These are phyloP conservation scores for Melaleuca quinquenervia DNA, from an alignment of 345 rosid species.

Conservation along the genomic window DNA sequence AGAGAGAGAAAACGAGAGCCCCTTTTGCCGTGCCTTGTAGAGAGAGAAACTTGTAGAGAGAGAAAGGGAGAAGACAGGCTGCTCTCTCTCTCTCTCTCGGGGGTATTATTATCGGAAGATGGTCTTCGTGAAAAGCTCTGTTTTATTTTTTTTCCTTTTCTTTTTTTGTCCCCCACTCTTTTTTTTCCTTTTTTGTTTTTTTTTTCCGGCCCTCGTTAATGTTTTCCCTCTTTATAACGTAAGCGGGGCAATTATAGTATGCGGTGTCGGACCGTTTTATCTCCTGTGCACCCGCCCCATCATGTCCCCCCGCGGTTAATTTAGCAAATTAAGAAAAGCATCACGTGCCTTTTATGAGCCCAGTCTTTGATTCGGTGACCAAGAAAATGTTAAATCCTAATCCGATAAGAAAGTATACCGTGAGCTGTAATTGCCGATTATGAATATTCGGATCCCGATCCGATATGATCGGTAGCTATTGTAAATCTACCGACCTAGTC, in stretches of 20 bases:
- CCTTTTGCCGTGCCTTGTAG: not conserved
- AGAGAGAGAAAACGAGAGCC: not conserved
- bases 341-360: not conserved
- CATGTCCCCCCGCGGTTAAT: not conserved
- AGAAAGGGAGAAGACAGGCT: not conserved
- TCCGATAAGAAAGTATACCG: not conserved
- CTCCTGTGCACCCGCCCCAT: not conserved
- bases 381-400: not conserved
- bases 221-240: not conserved
- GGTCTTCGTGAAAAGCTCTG: not conserved
- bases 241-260: not conserved
- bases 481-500: not conserved
- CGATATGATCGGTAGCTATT: not conserved
- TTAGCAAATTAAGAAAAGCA: not conserved
- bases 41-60: not conserved
- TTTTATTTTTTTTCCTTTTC: not conserved
- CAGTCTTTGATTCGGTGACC: not conserved
- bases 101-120: not conserved
- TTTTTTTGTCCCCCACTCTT: not conserved
- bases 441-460: not conserved
- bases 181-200: too few relatives aligned
- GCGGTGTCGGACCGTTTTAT: not conserved
- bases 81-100: not conserved
- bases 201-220: not conserved
- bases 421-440: accelerated